These are phyloP conservation scores for Perkinsus chesapeaki DNA, from an alignment of 169 alveolate species.

Conservation along the genomic window DNA sequence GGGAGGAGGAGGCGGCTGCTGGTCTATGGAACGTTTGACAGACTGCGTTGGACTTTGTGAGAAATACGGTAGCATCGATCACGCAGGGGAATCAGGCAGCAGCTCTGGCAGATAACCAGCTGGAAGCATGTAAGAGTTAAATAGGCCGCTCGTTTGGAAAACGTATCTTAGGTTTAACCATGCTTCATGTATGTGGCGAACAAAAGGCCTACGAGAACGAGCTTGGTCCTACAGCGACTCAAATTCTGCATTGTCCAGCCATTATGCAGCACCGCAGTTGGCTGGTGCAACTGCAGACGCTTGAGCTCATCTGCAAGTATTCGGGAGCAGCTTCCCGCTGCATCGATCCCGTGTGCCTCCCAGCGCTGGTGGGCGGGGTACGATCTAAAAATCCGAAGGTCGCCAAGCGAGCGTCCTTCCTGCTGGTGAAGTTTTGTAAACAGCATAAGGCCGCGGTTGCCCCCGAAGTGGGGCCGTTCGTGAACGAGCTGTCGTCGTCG, in stretches of 20 bases:
- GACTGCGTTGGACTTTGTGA: not conserved
- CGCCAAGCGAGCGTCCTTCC: not conserved
- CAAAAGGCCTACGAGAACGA: not conserved
- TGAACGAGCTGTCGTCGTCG: not conserved
- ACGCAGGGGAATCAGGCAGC: not conserved
- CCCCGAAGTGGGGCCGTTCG: not conserved
- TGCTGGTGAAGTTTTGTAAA: not conserved
- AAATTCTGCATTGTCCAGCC: not conserved
- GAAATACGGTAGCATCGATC: not conserved
- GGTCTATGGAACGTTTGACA: not conserved
- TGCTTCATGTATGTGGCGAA: not conserved
- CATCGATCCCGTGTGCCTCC: not conserved
- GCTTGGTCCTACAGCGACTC: not conserved
- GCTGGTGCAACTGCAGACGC: not conserved
- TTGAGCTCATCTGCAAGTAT: not conserved
- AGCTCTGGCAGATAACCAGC: not conserved
- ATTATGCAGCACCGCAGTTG: not conserved
- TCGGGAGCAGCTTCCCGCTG: not conserved
- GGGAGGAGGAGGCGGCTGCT: too few relatives aligned
- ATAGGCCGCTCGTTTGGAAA: not conserved
- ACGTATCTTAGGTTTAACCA: not conserved
- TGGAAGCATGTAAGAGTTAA: not conserved
- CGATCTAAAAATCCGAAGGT: not conserved
- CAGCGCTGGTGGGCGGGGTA: not conserved
- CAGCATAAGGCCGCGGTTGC: not conserved